These are phyloP conservation scores for Eucalyptus regnans DNA, from an alignment of 345 rosid species.

Conservation along the genomic window DNA sequence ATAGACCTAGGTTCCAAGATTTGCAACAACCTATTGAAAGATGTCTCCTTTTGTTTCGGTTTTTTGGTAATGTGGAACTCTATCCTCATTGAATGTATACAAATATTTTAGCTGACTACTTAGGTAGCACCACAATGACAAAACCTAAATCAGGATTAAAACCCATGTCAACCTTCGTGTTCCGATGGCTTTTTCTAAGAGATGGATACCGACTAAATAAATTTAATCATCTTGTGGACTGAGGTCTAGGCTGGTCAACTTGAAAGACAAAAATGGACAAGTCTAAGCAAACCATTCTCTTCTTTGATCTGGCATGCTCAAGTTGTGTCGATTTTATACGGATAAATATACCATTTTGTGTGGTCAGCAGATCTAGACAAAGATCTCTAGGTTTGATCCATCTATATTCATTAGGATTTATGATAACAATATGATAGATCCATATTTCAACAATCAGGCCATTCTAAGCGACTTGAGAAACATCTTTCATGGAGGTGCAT, in stretches of 20 bases:
- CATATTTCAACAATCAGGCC: accelerated
- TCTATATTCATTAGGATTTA: neutral
- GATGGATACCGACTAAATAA: neutral
- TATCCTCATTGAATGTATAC: no score
- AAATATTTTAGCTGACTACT: neutral
- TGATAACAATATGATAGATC: accelerated
- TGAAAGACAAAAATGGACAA: neutral
- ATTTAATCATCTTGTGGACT: neutral
- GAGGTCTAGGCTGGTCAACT: neutral
- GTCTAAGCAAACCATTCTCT: neutral
- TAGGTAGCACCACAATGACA: no score
- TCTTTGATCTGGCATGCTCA: neutral
- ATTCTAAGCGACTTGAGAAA: neutral
- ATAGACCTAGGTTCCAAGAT: neutral
- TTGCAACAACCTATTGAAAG: neutral
- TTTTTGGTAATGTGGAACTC: neutral
- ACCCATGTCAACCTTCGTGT: neutral
- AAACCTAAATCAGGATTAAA: neutral
- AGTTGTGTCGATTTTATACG: accelerated
- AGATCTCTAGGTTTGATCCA: accelerated
- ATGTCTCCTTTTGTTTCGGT: neutral
- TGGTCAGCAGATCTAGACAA: accelerated
- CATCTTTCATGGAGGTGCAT: neutral
- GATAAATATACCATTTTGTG: neutral
- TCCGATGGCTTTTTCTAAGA: neutral